Evolutionary conservation across 495 filamentous ascomycete genomes (phyloP), one percentile per base, ranked within the genome.

Genomic region (Glutinoglossum americanum): DNA sequence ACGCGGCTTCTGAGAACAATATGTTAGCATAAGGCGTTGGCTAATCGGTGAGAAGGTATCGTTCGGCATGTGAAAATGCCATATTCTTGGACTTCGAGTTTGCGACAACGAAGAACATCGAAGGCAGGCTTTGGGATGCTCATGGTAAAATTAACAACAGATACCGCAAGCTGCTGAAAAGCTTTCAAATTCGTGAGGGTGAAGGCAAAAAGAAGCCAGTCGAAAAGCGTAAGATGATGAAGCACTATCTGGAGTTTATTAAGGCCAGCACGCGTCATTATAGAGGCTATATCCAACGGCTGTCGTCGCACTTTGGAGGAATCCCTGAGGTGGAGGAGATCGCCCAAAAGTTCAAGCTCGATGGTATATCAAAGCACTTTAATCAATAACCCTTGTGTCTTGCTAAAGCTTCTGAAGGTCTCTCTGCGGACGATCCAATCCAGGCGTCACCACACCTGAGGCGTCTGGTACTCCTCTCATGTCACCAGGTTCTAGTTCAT

Each of bases 181-280:
- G 71, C 54, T 76, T 80, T 49, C 58, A 80, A 76, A 74, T 77
- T 57, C 72, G 71, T 57, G 73, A 77, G 48, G 71, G 74, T 57
- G 72, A 70, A 51, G 74, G 72, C 57, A 79, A 73, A 64, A 82
- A 79, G 63, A 75, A 81, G 58, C 78, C 80, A 27, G 87, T 93
- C 3, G 81, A 89, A 64, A 74, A 75, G 60, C 80, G 89, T 27
- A 94, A 90, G 66, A 69, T 86, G 11, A 80, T 84, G 63, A 87
- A 83, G 69, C 75, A 79, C 59, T 98, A 90, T 66, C 68, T 81
- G 35, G 76, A 77, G 57, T 97, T 90, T 65, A 80, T 97, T 63
- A 94, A 89, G 68, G 81, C 79, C 3, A 82, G 84, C 57, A 83
- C 90, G 63, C 78, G 79, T 51, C 96, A 94, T 68, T 98, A 97